phyloP scores from a whole-genome alignment of 1,139 yeast genomes.

The Trichomonascaceae sp. region DNA sequence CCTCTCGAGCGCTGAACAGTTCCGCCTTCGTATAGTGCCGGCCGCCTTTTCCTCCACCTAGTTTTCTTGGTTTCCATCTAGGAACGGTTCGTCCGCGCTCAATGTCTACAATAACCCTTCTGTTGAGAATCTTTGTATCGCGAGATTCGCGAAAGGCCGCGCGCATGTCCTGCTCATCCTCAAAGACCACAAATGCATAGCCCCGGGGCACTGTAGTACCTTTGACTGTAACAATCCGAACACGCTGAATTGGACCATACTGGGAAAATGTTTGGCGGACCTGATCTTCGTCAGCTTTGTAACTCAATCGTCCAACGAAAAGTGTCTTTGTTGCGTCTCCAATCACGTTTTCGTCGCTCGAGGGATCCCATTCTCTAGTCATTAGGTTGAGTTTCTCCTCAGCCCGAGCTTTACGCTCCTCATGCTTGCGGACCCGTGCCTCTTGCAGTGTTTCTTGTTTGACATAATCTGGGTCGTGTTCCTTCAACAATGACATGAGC shows the following conservation, averaged over 20 bases:
- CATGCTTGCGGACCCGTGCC: conserved; percentile 21
- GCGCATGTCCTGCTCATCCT: conserved; percentile 43
- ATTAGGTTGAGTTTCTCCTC: no score
- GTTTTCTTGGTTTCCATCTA: conserved; percentile 67
- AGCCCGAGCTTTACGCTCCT: conserved; percentile 20
- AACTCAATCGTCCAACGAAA: conserved; percentile 62
- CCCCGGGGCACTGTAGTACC: conserved; percentile 50
- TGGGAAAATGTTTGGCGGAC: conserved; percentile 47
- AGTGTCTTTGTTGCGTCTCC: conserved; percentile 74
- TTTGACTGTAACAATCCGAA: conserved; percentile 39
- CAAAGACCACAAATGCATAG: conserved; percentile 73
- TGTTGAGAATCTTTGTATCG: conserved; percentile 37
- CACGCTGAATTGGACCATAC: conserved; percentile 58
- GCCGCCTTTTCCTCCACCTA: conserved; percentile 69
- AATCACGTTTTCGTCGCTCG: conserved; percentile 43
- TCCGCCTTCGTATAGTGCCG: conserved; percentile 31
- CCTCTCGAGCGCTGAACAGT: conserved; percentile 7
- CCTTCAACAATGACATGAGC: conserved; percentile 26
- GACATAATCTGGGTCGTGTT: conserved; percentile 30
- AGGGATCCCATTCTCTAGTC: conserved; percentile 40
- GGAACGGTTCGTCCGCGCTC: conserved; percentile 71
- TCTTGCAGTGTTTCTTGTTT: conserved; percentile 25
- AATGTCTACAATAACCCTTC: conserved; percentile 59
- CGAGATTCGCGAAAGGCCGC: conserved; percentile 47
- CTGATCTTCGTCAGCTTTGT: conserved; percentile 54